These are phyloP conservation scores for Mortierella sp. DNA, from an alignment of 371 early-diverging fungal species.

Conservation along the genomic window DNA sequence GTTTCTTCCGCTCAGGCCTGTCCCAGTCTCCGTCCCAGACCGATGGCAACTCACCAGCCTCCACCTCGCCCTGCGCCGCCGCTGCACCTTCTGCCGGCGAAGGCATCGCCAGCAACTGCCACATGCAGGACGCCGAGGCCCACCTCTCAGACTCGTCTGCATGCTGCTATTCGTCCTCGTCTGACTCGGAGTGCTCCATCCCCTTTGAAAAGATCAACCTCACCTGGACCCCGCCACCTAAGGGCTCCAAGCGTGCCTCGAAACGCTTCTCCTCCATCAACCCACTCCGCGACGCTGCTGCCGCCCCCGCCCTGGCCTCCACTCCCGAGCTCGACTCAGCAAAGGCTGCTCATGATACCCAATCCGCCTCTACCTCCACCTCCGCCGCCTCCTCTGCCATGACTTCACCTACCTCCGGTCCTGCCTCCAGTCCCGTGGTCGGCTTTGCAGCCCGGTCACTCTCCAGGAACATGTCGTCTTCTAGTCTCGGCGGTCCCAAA, in stretches of 20 bases:
- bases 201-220: conserved; percentile 52
- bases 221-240: conserved; percentile 47
- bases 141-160: conserved; percentile 26
- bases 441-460: conserved; percentile 25
- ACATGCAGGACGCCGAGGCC: conserved; percentile 41
- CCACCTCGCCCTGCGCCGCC: neutral
- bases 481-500: conserved; percentile 35
- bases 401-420: neutral
- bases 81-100: neutral
- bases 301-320: neutral
- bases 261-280: conserved; percentile 36
- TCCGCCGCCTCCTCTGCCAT: neutral
- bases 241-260: conserved; percentile 44
- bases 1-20: conserved; percentile 37
- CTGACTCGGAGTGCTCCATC: conserved; percentile 31
- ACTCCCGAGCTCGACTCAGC: neutral
- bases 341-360: neutral
- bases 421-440: conserved; percentile 19
- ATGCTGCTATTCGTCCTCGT: conserved; percentile 40
- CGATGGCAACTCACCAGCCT: conserved; percentile 3
- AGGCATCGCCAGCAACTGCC: conserved; percentile 7
- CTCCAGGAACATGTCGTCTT: conserved; percentile 15
- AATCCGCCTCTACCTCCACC: conserved; percentile 8
- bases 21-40: neutral
- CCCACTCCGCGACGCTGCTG: neutral